phyloP scores from a whole-genome alignment of 441 rosid species.

The Bruguiera hainesii region DNA sequence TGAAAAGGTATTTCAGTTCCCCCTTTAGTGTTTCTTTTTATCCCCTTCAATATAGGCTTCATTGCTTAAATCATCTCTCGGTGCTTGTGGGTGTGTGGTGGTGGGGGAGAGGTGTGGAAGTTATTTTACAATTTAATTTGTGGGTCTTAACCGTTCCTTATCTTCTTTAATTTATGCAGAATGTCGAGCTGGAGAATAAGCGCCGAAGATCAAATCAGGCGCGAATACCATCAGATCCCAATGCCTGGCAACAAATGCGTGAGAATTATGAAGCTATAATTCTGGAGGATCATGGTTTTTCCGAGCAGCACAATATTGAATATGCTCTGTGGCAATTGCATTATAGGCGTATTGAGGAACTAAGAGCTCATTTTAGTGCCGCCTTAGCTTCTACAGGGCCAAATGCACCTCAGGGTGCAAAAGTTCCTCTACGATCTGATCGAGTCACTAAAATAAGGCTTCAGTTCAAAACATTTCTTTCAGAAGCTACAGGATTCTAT shows the following conservation, averaged over 20 bases:
- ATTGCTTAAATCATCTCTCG: background rate
- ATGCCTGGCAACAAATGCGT: slow-evolving; percentile 90
- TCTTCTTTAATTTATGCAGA: slow-evolving; percentile 36
- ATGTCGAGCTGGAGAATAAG: slow-evolving; percentile 70
- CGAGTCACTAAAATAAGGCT: slow-evolving; percentile 56
- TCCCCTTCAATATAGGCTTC: no score
- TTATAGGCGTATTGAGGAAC: slow-evolving; percentile 78
- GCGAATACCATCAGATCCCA: slow-evolving; percentile 71
- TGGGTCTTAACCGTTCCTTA: background rate
- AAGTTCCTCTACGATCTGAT: slow-evolving; percentile 57
- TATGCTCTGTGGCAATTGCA: slow-evolving; percentile 86
- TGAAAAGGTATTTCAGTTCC: slow-evolving; percentile 53
- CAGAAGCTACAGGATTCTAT: slow-evolving; percentile 93
- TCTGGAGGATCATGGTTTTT: slow-evolving; percentile 83
- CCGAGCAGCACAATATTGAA: slow-evolving; percentile 80
- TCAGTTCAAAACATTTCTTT: slow-evolving; percentile 85
- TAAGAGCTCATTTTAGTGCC: slow-evolving; percentile 62
- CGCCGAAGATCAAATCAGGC: slow-evolving; percentile 74
- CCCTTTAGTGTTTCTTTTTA: background rate
- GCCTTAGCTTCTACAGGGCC: slow-evolving; percentile 49
- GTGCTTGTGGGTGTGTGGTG: background rate
- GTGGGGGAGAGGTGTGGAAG: background rate
- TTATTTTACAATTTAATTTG: background rate
- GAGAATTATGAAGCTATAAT: slow-evolving; percentile 93
- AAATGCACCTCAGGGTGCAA: slow-evolving; percentile 44